Conservation (phyloP, 371 early-diverging fungal genomes). For the Amoeboaphelidium occidentale region DNA sequence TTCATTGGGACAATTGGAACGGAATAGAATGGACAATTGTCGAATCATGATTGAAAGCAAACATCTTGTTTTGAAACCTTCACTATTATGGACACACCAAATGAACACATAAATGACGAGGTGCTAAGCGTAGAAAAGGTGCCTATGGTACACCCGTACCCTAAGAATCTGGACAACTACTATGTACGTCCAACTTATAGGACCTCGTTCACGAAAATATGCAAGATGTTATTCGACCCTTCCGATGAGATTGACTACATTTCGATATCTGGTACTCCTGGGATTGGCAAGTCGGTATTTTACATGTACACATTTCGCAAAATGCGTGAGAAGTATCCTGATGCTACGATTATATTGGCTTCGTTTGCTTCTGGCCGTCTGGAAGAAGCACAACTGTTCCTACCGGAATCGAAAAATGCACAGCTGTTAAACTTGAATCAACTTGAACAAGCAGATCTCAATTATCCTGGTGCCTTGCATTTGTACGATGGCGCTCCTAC, state of each 20-base stretch:
- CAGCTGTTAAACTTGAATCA: background rate
- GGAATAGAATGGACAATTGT: too few relatives aligned
- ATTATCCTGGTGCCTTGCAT: background rate
- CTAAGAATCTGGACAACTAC: background rate
- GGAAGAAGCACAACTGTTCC: background rate
- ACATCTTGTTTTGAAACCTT: too few relatives aligned
- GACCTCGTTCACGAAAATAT: background rate
- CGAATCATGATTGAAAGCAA: too few relatives aligned
- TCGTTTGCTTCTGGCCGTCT: background rate
- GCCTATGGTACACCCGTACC: background rate
- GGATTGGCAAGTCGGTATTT: background rate
- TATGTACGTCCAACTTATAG: background rate
- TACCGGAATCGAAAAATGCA: background rate
- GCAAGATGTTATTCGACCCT: background rate
- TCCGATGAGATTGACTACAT: background rate
- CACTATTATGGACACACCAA: background rate
- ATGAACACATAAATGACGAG: background rate
- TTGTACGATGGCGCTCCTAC: background rate
- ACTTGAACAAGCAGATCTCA: background rate
- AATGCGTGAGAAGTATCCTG: background rate
- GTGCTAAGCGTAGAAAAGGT: background rate
- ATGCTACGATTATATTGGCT: background rate
- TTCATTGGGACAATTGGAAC: too few relatives aligned
- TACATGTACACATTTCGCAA: background rate
- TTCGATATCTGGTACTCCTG: background rate